Evolutionary conservation across 768 basidiomycete genomes (phyloP).

Genomic region (Hortiboletus campestris): DNA sequence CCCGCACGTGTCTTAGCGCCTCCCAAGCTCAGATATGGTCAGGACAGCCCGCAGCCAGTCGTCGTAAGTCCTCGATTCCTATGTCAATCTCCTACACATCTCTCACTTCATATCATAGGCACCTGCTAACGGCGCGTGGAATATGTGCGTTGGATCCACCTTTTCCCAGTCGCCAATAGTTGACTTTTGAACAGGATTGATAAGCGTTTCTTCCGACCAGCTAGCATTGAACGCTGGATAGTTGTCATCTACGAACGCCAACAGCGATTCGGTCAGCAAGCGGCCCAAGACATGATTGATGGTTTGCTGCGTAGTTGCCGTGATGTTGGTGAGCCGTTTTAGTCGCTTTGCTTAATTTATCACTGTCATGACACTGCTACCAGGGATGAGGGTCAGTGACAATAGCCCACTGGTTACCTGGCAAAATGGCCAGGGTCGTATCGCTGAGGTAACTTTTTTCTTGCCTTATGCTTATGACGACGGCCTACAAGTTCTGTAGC

Average conservation of each 20-base stretch:
- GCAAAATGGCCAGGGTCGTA: constrained; percentile 56
- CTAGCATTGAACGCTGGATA: constrained; percentile 54
- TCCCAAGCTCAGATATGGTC: constrained; percentile 67
- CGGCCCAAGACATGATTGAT: constrained; percentile 52
- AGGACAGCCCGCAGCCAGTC: constrained; percentile 50
- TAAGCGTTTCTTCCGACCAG: constrained; percentile 64
- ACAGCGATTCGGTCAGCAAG: constrained; percentile 50
- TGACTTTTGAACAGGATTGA: constrained; percentile 51
- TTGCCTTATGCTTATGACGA: neutral
- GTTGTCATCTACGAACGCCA: constrained; percentile 66
- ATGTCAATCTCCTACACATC: neutral
- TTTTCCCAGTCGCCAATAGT: neutral
- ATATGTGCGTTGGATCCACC: constrained; percentile 49
- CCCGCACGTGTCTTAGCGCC: constrained; percentile 62
- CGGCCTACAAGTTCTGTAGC: constrained; percentile 25
- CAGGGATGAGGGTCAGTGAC: constrained; percentile 59
- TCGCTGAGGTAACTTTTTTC: constrained; percentile 40
- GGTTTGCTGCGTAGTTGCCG: constrained; percentile 49
- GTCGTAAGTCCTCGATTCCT: constrained; percentile 43
- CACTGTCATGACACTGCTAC: neutral
- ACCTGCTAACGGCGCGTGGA: constrained; percentile 73
- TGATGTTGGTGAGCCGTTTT: constrained; percentile 55
- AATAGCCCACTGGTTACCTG: constrained; percentile 46
- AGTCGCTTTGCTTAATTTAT: neutral
- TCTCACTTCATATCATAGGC: constrained; percentile 34